These are phyloP conservation scores for Ogataea degrootiae DNA, from an alignment of 805 yeast genomes.

Conservation along the genomic window DNA sequence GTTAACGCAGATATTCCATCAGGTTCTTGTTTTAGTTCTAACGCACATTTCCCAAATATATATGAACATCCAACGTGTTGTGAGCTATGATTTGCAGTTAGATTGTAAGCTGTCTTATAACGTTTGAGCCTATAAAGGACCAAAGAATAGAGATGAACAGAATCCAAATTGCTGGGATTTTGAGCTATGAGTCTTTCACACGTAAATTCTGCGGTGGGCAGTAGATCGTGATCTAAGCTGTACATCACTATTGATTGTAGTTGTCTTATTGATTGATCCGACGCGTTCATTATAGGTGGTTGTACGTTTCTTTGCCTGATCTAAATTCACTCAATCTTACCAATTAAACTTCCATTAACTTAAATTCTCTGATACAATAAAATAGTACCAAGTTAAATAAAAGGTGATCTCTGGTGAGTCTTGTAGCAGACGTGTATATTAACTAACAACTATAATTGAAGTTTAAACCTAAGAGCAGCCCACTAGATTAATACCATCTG, in stretches of 20 bases:
- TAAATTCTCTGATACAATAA: too few species aligned
- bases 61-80: conserved; percentile 72
- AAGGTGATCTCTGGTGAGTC: too few species aligned
- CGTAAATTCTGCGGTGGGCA: conserved; percentile 77
- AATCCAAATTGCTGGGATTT: conserved; percentile 48
- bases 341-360: too few species aligned
- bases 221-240: conserved; percentile 64
- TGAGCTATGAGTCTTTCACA: conserved; percentile 76
- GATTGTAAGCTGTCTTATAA: conserved; percentile 57
- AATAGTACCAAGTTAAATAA: too few species aligned
- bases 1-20: conserved; percentile 59
- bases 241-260: conserved; percentile 61
- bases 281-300: conserved; percentile 11
- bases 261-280: conserved; percentile 27
- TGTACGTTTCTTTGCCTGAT: background rate
- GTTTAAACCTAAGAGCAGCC: too few species aligned
- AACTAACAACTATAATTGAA: too few species aligned
- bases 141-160: conserved; percentile 65
- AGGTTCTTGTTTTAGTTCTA: conserved; percentile 46
- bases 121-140: conserved; percentile 56
- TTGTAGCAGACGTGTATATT: too few species aligned
- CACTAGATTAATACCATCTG: too few species aligned
- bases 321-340: too few species aligned
- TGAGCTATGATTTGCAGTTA: conserved; percentile 35
- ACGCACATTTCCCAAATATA: conserved; percentile 65